Conservation (phyloP, 352 stramenopile species). For the Blastocystis sp. region DNA sequence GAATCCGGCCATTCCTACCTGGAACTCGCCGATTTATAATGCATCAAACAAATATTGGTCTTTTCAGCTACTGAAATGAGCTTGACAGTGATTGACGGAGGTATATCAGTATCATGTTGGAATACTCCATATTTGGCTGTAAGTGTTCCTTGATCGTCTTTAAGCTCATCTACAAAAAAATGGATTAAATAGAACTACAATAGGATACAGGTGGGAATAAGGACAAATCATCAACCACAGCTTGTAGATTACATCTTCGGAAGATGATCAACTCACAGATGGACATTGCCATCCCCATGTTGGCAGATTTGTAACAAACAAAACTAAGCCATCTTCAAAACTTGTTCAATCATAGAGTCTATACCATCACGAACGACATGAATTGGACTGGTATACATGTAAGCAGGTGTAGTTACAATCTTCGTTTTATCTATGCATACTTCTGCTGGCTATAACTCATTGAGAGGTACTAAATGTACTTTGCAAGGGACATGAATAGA, state of each 20-base stretch:
- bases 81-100: neutral
- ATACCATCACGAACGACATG: constrained; percentile 70
- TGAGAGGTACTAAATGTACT: neutral
- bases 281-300: constrained; percentile 21
- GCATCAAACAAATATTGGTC: neutral
- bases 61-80: neutral
- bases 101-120: neutral
- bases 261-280: constrained; percentile 29
- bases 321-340: constrained; percentile 43
- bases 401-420: constrained; percentile 71
- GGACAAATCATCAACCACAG: constrained; percentile 37
- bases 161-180: constrained; percentile 5
- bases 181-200: constrained; percentile 11
- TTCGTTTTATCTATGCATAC: constrained; percentile 70
- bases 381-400: constrained; percentile 71
- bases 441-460: constrained; percentile 40
- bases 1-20: neutral
- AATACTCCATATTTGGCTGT: neutral
- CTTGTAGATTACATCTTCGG: neutral
- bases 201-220: constrained; percentile 22
- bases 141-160: neutral
- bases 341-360: constrained; percentile 70
- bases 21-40: constrained; percentile 26
- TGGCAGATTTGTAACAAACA: constrained; percentile 50
- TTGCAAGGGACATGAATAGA: constrained; percentile 59